These are phyloP conservation scores for Apiospora phragmitis DNA, from an alignment of 2,329 filamentous ascomycete species.

Conservation along the genomic window DNA sequence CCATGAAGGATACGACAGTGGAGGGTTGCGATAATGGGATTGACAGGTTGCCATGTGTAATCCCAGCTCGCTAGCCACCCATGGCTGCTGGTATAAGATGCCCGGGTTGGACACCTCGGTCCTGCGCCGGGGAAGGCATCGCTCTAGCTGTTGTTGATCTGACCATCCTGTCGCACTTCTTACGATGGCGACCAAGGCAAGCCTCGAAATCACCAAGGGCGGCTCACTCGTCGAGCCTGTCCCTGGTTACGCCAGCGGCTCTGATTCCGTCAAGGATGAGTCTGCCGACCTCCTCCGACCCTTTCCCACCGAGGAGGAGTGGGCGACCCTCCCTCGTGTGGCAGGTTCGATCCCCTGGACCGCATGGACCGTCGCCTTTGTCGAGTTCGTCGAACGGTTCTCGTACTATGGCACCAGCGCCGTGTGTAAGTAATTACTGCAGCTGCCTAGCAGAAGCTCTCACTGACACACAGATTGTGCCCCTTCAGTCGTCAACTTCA, in stretches of 20 bases:
- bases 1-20: background rate
- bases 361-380: slow-evolving; percentile 12
- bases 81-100: background rate
- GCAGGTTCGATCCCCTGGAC: slow-evolving; percentile 10
- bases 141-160: background rate
- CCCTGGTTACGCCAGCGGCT: background rate
- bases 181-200: slow-evolving; percentile 9
- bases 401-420: slow-evolving; percentile 12
- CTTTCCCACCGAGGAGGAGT: slow-evolving; percentile 9
- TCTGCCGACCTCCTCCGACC: background rate
- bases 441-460: too few relatives aligned
- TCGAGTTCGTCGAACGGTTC: slow-evolving; percentile 12
- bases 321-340: slow-evolving; percentile 7
- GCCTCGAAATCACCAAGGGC: slow-evolving; percentile 12
- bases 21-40: background rate
- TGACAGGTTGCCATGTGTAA: background rate
- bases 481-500: slow-evolving; percentile 40
- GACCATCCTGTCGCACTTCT: background rate
- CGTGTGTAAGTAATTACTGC: slow-evolving; percentile 10
- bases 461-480: background rate
- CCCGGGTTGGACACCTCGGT: background rate
- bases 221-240: slow-evolving; percentile 8
- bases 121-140: background rate
- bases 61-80: background rate
- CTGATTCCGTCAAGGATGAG: background rate